phyloP scores from a whole-genome alignment of 2,329 filamentous ascomycete species.

The Fusarium piperis region DNA sequence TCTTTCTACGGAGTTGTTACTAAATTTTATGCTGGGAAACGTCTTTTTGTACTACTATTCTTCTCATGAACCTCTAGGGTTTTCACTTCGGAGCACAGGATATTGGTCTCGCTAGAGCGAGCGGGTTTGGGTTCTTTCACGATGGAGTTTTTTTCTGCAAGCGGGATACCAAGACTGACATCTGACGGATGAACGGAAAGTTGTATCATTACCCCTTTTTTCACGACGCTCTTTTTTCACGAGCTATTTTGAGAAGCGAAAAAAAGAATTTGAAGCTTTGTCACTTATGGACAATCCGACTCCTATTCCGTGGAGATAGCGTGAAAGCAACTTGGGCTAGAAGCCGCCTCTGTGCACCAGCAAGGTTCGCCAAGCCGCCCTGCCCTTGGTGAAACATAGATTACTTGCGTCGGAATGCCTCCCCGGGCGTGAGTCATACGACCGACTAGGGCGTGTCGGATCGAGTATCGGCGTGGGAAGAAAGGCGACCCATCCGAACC shows the following conservation, averaged over 20 bases:
- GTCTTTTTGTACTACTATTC: slow-evolving; percentile 49
- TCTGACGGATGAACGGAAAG: slow-evolving; percentile 26
- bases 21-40: slow-evolving; percentile 8
- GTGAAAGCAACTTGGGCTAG: slow-evolving; percentile 9
- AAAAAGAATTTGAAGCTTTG: slow-evolving; percentile 9
- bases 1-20: slow-evolving; percentile 22
- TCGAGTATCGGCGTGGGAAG: slow-evolving; percentile 2
- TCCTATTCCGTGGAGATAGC: background rate
- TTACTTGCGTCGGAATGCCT: slow-evolving; percentile 28
- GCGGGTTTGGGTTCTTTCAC: slow-evolving; percentile 13
- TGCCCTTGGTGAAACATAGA: slow-evolving; percentile 34
- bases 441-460: slow-evolving; percentile 9
- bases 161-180: slow-evolving; percentile 39
- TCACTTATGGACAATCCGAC: background rate
- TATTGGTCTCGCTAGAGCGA: slow-evolving; percentile 8
- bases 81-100: slow-evolving; percentile 25
- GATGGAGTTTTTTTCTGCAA: slow-evolving; percentile 11
- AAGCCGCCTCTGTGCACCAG: background rate
- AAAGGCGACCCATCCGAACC: slow-evolving; percentile 26
- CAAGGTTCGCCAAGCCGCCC: slow-evolving; percentile 20
- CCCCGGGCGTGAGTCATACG: slow-evolving; percentile 37
- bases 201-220: slow-evolving; percentile 41
- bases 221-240: slow-evolving; percentile 41
- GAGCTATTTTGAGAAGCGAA: slow-evolving; percentile 17
- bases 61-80: slow-evolving; percentile 32